A percentile compares a stretch with the other conserved stretches of the same genome.
Evolutionary conservation across 2,329 filamentous ascomycete species (phyloP).

Genomic region (Monilinia fructigena): DNA sequence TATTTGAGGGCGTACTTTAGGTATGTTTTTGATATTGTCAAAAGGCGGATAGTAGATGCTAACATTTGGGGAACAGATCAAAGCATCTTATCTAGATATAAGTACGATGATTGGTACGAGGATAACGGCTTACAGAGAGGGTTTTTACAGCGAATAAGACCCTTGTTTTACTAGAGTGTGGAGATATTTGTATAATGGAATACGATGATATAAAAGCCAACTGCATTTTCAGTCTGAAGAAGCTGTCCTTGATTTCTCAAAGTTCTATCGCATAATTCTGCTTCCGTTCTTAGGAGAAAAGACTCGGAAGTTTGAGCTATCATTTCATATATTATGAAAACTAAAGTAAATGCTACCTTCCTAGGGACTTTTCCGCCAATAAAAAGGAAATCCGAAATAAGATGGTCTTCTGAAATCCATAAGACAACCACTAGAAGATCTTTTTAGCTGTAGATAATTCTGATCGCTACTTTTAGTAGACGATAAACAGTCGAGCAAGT

Average conservation of each 20-base stretch:
- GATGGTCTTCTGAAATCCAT: too few relatives aligned
- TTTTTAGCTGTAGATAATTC: background rate
- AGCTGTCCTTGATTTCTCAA: background rate
- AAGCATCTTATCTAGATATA: constrained; percentile 63
- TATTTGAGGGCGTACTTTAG: constrained; percentile 97
- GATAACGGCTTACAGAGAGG: constrained; percentile 20
- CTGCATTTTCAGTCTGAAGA: background rate
- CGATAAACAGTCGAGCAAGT: too few relatives aligned
- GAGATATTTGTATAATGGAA: constrained; percentile 35
- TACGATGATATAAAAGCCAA: constrained; percentile 6
- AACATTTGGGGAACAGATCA: constrained; percentile 47
- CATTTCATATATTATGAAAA: background rate
- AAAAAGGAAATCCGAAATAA: background rate
- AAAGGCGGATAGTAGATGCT: constrained; percentile 25
- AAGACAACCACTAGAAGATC: background rate
- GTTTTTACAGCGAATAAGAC: constrained; percentile 26
- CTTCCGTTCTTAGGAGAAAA: background rate
- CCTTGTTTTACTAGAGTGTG: constrained; percentile 37
- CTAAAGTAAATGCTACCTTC: background rate
- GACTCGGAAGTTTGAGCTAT: background rate
- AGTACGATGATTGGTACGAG: constrained; percentile 16
- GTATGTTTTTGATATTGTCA: constrained; percentile 44
- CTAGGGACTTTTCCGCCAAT: background rate
- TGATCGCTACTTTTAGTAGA: background rate
- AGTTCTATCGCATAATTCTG: rapidly evolving